Conservation (phyloP, 495 filamentous ascomycete genomes). For the Aspergillus baeticus region DNA sequence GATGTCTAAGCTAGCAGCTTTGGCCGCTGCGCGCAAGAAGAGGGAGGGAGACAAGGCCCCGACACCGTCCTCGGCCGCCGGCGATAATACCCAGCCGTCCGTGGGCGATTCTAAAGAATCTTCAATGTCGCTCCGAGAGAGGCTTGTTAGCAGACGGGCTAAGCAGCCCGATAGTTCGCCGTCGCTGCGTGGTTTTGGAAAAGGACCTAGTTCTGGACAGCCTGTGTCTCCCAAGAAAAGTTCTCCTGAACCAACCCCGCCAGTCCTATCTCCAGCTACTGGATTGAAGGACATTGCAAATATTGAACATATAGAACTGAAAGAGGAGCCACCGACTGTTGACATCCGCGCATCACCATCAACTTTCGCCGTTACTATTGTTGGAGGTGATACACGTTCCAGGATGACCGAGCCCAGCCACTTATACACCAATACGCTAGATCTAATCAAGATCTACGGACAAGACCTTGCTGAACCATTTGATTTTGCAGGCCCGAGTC, state of each 20-base stretch:
- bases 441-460: constrained; percentile 52
- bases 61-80: constrained; percentile 12
- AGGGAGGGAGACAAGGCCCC: constrained; percentile 62
- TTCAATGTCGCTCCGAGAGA: constrained; percentile 34
- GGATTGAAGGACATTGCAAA: neutral
- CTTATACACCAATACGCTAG: constrained; percentile 38
- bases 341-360: constrained; percentile 54
- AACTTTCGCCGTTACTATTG: constrained; percentile 66
- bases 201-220: constrained; percentile 18
- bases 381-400: constrained; percentile 42
- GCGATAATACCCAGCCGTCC: constrained; percentile 18
- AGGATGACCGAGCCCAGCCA: constrained; percentile 39
- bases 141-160: constrained; percentile 34
- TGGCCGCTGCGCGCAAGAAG: constrained; percentile 88
- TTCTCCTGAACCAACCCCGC: constrained; percentile 18
- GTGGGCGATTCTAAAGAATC: constrained; percentile 22
- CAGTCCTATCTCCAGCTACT: constrained; percentile 2
- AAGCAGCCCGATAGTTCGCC: constrained; percentile 30
- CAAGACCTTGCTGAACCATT: constrained; percentile 49
- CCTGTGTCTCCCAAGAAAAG: constrained; percentile 20
- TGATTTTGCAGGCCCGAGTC: constrained; percentile 87
- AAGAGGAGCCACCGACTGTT: constrained; percentile 15
- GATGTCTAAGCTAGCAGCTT: constrained; percentile 82
- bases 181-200: constrained; percentile 24
- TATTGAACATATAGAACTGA: constrained; percentile 4